Percentiles rank a stretch among this genome's conserved stretches.
Conservation (phyloP, 768 basidiomycete genomes). For the Termitomyces sp. region DNA sequence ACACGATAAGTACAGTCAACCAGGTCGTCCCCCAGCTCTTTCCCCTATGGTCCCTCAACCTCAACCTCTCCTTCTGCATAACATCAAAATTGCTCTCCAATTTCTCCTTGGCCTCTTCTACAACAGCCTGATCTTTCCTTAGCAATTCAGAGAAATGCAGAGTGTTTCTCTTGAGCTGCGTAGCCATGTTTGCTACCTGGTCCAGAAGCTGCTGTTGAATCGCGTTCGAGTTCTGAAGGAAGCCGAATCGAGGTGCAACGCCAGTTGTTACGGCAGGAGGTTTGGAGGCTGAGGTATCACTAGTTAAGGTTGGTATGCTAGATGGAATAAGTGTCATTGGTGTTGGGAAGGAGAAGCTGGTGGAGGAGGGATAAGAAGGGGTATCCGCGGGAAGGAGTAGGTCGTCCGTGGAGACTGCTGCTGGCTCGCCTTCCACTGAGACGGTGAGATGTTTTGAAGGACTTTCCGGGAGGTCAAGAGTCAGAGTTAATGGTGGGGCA, state of each 20-base stretch:
- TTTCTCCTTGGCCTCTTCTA: constrained; percentile 64
- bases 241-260: constrained; percentile 22
- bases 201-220: constrained; percentile 70
- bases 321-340: constrained; percentile 18
- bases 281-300: constrained; percentile 13
- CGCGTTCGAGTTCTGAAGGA: constrained; percentile 49
- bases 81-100: constrained; percentile 66
- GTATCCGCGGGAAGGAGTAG: constrained; percentile 35
- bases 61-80: constrained; percentile 60
- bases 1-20: constrained; percentile 29
- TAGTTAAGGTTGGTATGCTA: constrained; percentile 20
- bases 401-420: constrained; percentile 21
- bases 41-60: constrained; percentile 54
- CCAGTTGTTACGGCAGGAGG: constrained; percentile 19
- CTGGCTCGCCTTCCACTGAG: neutral
- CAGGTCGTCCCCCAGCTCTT: constrained; percentile 73
- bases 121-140: constrained; percentile 65
- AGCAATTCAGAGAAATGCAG: constrained; percentile 70
- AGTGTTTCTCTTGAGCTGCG: constrained; percentile 81
- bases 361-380: constrained; percentile 13
- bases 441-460: neutral
- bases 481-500: constrained; percentile 15
- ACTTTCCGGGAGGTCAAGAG: constrained; percentile 12
- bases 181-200: constrained; percentile 80
- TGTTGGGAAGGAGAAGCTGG: neutral